Percentiles rank a stretch among this genome's conserved stretches.
These are phyloP conservation scores for Monilinia vaccinii-corymbosi DNA, from an alignment of 2,329 filamentous ascomycete species.

Conservation along the genomic window DNA sequence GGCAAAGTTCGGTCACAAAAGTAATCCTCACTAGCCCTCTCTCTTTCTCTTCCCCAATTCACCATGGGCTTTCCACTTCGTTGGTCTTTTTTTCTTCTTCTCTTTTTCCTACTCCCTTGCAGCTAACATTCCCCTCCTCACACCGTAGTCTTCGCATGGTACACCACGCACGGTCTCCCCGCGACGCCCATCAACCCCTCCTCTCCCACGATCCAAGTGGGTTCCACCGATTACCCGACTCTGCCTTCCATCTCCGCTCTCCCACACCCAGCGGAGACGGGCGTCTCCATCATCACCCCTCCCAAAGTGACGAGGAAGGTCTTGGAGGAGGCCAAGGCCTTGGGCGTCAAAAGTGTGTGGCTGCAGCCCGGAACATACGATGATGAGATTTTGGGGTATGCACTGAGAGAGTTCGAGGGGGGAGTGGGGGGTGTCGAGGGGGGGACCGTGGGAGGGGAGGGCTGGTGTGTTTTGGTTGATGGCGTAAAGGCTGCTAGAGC, in stretches of 20 bases:
- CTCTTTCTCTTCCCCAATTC: not conserved
- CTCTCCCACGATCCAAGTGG: slow-evolving; percentile 53
- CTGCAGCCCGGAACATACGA: slow-evolving; percentile 87
- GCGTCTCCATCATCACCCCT: slow-evolving; percentile 80
- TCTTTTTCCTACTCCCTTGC: not conserved
- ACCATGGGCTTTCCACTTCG: no score
- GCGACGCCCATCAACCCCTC: slow-evolving; percentile 79
- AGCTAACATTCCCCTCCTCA: slow-evolving; percentile 9
- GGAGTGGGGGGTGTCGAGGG: slow-evolving; percentile 54
- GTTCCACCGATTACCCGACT: slow-evolving; percentile 40
- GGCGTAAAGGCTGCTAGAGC: slow-evolving; percentile 56
- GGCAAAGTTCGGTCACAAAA: slow-evolving; percentile 80
- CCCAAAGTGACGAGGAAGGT: slow-evolving; percentile 66
- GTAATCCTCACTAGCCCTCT: slow-evolving; percentile 35
- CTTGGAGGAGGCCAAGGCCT: slow-evolving; percentile 65
- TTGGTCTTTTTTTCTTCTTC: no score
- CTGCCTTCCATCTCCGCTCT: slow-evolving; percentile 50
- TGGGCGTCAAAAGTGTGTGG: slow-evolving; percentile 71
- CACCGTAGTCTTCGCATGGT: slow-evolving; percentile 89
- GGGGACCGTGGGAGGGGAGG: slow-evolving; percentile 57
- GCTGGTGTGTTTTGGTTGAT: slow-evolving; percentile 84
- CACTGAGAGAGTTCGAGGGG: slow-evolving; percentile 58
- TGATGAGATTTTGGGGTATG: slow-evolving; percentile 62
- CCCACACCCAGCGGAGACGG: slow-evolving; percentile 57
- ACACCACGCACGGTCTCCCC: slow-evolving; percentile 64